Percentiles rank a stretch among this genome's conserved stretches.
Conservation (phyloP, 1,284 basidiomycete genomes). For the Ustilago shanxiensis region DNA sequence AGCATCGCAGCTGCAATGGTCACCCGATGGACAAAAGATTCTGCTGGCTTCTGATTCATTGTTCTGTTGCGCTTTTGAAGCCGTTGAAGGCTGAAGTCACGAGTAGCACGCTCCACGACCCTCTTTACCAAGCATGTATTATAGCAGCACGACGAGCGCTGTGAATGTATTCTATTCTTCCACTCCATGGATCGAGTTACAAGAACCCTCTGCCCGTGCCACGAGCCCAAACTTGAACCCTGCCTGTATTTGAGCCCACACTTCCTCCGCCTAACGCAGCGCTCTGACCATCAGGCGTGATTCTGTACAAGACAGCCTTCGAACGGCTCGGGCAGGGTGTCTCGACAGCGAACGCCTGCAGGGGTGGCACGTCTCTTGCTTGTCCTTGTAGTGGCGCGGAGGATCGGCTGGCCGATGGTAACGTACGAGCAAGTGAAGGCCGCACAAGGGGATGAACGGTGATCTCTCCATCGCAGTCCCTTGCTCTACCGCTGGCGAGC, state of each 20-base stretch:
- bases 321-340: slow-evolving; percentile 47
- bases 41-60: slow-evolving; percentile 79
- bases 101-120: background rate
- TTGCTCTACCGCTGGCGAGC: slow-evolving; percentile 50
- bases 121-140: background rate
- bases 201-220: slow-evolving; percentile 52
- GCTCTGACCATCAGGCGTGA: slow-evolving; percentile 49
- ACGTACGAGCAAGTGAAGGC: slow-evolving; percentile 32
- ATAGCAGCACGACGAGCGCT: background rate
- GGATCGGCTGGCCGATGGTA: background rate
- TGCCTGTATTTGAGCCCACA: slow-evolving; percentile 35
- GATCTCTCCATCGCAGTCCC: slow-evolving; percentile 59
- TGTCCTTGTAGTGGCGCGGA: background rate
- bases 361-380: slow-evolving; percentile 20
- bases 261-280: slow-evolving; percentile 39
- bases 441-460: slow-evolving; percentile 48
- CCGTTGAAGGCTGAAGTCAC: slow-evolving; percentile 19
- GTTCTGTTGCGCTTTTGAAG: slow-evolving; percentile 78
- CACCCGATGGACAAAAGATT: slow-evolving; percentile 84
- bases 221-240: slow-evolving; percentile 50
- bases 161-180: slow-evolving; percentile 22
- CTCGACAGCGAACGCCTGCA: slow-evolving; percentile 44
- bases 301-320: slow-evolving; percentile 49
- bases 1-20: slow-evolving; percentile 79
- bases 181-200: background rate